A percentile compares a stretch with the other conserved stretches of the same genome.
phyloP scores from a whole-genome alignment of 768 basidiomycete genomes.

The Kondoa malvinella region DNA sequence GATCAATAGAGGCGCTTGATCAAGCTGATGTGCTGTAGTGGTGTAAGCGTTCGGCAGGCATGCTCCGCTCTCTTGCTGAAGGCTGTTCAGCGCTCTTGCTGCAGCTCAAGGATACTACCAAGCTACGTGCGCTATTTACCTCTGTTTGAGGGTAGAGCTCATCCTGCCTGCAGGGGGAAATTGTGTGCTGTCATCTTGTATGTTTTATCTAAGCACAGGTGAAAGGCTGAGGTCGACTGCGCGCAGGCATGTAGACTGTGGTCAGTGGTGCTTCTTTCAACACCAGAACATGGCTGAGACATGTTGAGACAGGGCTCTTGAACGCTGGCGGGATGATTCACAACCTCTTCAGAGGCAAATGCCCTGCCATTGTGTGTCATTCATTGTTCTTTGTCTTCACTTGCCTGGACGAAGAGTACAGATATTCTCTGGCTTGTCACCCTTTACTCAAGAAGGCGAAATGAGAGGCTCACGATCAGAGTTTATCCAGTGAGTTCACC shows the following conservation, averaged over 20 bases:
- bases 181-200: neutral
- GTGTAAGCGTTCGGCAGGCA: neutral
- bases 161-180: neutral
- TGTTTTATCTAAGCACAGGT: neutral
- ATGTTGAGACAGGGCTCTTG: neutral
- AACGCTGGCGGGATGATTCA: neutral
- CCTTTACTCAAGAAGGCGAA: neutral
- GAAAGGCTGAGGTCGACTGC: no score
- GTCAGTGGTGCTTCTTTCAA: no score
- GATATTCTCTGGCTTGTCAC: neutral
- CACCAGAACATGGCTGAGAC: neutral
- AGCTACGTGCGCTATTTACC: neutral
- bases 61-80: neutral
- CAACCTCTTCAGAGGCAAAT: neutral
- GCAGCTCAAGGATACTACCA: neutral
- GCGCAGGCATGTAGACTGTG: no score
- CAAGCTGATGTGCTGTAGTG: neutral
- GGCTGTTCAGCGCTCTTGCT: neutral
- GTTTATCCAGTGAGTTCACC: neutral
- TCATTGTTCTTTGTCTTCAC: neutral
- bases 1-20: neutral
- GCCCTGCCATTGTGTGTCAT: neutral
- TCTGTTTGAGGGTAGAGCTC: no score
- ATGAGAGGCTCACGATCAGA: neutral
- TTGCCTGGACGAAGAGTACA: neutral